A percentile compares a stretch with the other conserved stretches of the same genome.
These are phyloP conservation scores for Globisporangium heterothallicum DNA, from an alignment of 352 stramenopile species.

Conservation along the genomic window DNA sequence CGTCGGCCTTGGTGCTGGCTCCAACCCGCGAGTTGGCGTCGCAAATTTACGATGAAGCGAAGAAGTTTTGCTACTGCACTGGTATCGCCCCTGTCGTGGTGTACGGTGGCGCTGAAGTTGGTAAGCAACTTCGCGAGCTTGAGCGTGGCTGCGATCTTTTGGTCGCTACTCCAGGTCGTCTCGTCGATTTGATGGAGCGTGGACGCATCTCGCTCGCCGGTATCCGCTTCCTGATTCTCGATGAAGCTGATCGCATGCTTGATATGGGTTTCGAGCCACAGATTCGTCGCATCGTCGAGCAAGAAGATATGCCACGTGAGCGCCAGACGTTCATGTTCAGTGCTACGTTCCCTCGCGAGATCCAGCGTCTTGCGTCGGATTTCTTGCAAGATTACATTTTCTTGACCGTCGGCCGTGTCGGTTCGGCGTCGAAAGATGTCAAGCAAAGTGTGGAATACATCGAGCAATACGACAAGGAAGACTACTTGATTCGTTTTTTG, in stretches of 20 bases:
- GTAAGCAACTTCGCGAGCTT: constrained; percentile 79
- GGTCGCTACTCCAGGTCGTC: constrained; percentile 95
- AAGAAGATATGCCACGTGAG: constrained; percentile 95
- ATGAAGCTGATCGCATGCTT: constrained; percentile 99
- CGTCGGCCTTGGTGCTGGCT: constrained; percentile 90
- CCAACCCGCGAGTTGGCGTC: constrained; percentile 93
- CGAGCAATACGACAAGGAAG: constrained; percentile 95
- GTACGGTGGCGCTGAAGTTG: constrained; percentile 92
- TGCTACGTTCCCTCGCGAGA: constrained; percentile 98
- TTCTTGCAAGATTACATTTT: constrained; percentile 99
- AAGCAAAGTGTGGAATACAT: constrained; percentile 98
- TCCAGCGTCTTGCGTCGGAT: constrained; percentile 94
- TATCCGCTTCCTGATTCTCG: constrained; percentile 96
- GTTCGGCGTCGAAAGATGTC: constrained; percentile 96
- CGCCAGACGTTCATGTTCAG: constrained; percentile 99
- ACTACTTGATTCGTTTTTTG: constrained; percentile 95
- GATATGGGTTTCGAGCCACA: constrained; percentile 99
- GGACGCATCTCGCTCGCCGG: constrained; percentile 86
- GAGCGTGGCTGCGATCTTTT: constrained; percentile 95
- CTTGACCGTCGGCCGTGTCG: constrained; percentile 97
- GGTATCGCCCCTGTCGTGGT: constrained; percentile 92
- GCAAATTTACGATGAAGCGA: constrained; percentile 95
- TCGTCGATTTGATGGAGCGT: constrained; percentile 96
- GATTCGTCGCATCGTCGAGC: constrained; percentile 98
- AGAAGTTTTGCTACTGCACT: constrained; percentile 96